Conservation (phyloP, 2,329 filamentous ascomycete genomes). For the Pleurostoma richardsiae region DNA sequence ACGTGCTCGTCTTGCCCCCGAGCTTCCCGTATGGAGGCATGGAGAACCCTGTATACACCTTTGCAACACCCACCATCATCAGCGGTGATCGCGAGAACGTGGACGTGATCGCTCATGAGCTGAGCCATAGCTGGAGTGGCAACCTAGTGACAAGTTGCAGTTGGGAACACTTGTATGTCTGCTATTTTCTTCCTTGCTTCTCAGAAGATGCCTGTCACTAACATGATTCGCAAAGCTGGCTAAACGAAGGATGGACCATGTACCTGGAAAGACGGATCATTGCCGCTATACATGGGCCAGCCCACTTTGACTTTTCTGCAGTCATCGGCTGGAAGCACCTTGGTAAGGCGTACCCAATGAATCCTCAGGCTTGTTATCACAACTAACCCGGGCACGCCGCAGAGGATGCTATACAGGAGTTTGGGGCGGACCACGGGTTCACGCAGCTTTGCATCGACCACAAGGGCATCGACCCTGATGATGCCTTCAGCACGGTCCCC, state of each 20-base stretch:
- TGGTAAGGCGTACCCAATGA: slow-evolving; percentile 28
- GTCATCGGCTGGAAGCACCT: slow-evolving; percentile 95
- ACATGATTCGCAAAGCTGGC: slow-evolving; percentile 43
- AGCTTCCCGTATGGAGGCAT: slow-evolving; percentile 88
- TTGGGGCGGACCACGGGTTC: slow-evolving; percentile 82
- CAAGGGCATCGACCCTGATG: slow-evolving; percentile 88
- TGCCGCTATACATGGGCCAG: slow-evolving; percentile 71
- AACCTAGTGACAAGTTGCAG: slow-evolving; percentile 76
- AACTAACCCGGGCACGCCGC: slow-evolving; percentile 1
- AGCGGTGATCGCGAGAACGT: slow-evolving; percentile 88
- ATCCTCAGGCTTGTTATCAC: slow-evolving; percentile 6
- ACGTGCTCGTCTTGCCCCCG: slow-evolving; percentile 82
- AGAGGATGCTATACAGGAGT: slow-evolving; percentile 74
- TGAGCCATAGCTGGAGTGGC: slow-evolving; percentile 77
- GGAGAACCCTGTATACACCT: slow-evolving; percentile 94
- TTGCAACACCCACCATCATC: slow-evolving; percentile 91
- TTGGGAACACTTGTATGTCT: slow-evolving; percentile 71
- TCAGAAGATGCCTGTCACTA: not conserved
- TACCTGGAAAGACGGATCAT: slow-evolving; percentile 88
- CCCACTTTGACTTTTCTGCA: slow-evolving; percentile 86
- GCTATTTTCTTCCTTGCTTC: too few relatives aligned
- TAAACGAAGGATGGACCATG: slow-evolving; percentile 84
- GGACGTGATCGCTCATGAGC: slow-evolving; percentile 90
- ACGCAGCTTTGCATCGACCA: slow-evolving; percentile 87
- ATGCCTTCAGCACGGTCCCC: slow-evolving; percentile 86